These are phyloP conservation scores for Coelastrella sp. DNA, from an alignment of 139 green algal species.

Conservation along the genomic window DNA sequence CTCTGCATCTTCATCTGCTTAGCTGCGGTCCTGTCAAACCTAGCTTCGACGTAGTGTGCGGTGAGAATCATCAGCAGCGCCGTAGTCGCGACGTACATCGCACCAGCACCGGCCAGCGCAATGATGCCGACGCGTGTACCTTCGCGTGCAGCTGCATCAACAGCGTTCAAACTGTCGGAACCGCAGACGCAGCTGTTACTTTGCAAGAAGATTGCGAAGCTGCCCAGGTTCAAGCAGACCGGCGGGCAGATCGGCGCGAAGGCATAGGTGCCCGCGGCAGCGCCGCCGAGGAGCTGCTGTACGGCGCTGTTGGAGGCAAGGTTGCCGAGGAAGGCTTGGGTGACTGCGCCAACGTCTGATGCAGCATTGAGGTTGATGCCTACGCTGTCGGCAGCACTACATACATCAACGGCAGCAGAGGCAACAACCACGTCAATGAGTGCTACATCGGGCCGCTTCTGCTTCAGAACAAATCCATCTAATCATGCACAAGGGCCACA, in stretches of 20 bases:
- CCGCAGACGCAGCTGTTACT: conserved; percentile 40
- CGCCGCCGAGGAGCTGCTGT: background rate
- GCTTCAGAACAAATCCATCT: too few species aligned
- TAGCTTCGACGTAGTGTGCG: conserved; percentile 6
- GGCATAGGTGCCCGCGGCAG: too few species aligned
- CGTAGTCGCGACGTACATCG: conserved; percentile 9
- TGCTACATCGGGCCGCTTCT: too few species aligned
- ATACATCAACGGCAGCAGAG: too few species aligned
- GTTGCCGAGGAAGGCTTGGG: background rate
- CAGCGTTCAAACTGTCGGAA: background rate
- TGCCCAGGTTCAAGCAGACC: conserved; percentile 32
- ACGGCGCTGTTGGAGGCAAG: conserved; percentile 3
- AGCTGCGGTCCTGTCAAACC: background rate
- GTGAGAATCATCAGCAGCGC: conserved; percentile 34
- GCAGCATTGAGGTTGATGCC: background rate
- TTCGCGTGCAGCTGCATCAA: background rate
- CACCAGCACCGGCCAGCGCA: background rate
- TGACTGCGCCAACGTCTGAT: background rate
- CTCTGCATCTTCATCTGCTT: background rate
- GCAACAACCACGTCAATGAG: too few species aligned
- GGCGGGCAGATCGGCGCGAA: conserved; percentile 25
- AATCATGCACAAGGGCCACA: too few species aligned
- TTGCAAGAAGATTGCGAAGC: conserved; percentile 22
- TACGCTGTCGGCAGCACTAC: background rate
- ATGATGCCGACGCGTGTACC: background rate